These are phyloP conservation scores for Beauveria sp. DNA, from an alignment of 2,329 filamentous ascomycete species.

Conservation along the genomic window DNA sequence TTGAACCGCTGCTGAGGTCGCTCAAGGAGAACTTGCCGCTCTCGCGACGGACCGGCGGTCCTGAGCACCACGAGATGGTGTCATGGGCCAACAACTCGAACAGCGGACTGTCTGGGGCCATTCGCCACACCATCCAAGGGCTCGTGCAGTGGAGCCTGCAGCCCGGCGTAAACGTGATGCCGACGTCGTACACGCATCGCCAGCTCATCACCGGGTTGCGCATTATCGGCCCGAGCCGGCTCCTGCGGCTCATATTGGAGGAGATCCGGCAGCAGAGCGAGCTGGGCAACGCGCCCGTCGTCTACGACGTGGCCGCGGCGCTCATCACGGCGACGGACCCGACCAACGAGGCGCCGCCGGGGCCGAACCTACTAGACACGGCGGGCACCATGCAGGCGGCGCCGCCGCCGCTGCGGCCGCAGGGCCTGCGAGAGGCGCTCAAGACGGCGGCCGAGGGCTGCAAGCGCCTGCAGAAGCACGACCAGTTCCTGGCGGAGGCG, in stretches of 20 bases:
- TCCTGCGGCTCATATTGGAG: conserved; percentile 57
- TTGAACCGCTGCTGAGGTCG: conserved; percentile 60
- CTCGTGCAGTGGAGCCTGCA: conserved; percentile 62
- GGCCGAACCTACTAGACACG: conserved; percentile 23
- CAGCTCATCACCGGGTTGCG: conserved; percentile 55
- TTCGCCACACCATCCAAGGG: conserved; percentile 54
- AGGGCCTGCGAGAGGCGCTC: conserved; percentile 54
- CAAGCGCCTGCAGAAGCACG: conserved; percentile 46
- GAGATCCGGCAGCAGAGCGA: conserved; percentile 58
- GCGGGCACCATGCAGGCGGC: conserved; percentile 25
- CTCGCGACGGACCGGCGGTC: conserved; percentile 53
- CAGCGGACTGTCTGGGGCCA: conserved; percentile 47
- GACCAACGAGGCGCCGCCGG: conserved; percentile 33
- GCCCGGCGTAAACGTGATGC: conserved; percentile 45
- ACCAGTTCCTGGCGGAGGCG: conserved; percentile 50
- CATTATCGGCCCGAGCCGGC: conserved; percentile 52
- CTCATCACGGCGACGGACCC: conserved; percentile 61
- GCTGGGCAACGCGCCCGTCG: conserved; percentile 49
- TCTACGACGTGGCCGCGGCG: conserved; percentile 61
- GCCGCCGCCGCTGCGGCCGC: conserved; percentile 34
- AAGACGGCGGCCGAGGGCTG: conserved; percentile 51
- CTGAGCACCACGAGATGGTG: conserved; percentile 60
- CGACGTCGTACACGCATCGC: conserved; percentile 63
- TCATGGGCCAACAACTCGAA: conserved; percentile 52
- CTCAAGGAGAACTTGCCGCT: conserved; percentile 53